phyloP scores from a whole-genome alignment of 2,329 filamentous ascomycete species.

The Cytospora mali region DNA sequence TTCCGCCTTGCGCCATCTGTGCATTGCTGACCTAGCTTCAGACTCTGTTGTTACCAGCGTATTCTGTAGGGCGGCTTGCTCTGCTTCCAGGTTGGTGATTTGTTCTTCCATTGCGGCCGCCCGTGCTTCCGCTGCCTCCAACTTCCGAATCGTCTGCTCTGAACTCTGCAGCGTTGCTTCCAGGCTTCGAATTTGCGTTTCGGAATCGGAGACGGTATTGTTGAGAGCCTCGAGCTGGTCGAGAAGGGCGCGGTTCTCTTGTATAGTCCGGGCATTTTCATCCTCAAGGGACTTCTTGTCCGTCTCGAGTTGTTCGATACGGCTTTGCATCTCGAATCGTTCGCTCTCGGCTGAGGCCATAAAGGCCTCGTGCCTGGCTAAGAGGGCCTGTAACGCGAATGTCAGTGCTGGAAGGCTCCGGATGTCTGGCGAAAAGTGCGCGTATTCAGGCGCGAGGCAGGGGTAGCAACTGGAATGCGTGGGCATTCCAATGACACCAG shows the following conservation, averaged over 20 bases:
- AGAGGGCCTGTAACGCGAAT: conserved; percentile 77
- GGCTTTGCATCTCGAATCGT: conserved; percentile 69
- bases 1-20: conserved; percentile 86
- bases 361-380: conserved; percentile 90
- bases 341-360: conserved; percentile 91
- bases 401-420: conserved; percentile 63
- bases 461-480: conserved; percentile 1
- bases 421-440: conserved; percentile 10
- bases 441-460: conserved; percentile 21
- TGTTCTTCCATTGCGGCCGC: conserved; percentile 82
- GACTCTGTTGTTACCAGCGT: conserved; percentile 68
- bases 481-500: conserved; percentile 13
- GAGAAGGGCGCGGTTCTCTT: conserved; percentile 80
- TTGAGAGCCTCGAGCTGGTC: conserved; percentile 87
- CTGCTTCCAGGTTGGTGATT: conserved; percentile 75
- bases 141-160: conserved; percentile 72
- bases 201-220: conserved; percentile 75
- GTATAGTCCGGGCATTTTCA: conserved; percentile 74
- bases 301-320: conserved; percentile 74
- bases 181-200: conserved; percentile 75
- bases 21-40: conserved; percentile 76
- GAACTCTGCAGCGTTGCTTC: conserved; percentile 77
- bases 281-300: conserved; percentile 75
- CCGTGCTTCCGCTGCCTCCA: conserved; percentile 73
- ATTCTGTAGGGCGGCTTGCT: conserved; percentile 73